Evolutionary conservation across 1,284 basidiomycete genomes (phyloP).

Genomic region (Rhizopogon hawkerae): DNA sequence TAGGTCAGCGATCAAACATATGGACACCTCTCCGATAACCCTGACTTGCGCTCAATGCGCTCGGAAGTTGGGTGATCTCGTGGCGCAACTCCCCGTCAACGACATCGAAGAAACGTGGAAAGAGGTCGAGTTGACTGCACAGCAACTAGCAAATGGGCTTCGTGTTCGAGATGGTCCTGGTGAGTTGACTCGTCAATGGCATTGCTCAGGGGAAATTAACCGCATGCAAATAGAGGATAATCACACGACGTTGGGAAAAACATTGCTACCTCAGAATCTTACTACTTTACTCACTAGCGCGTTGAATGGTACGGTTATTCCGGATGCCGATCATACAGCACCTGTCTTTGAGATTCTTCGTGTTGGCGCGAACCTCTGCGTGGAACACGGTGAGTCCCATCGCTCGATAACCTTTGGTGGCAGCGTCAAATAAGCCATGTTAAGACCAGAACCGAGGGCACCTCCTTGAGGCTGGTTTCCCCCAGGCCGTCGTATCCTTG

Average conservation of each 20-base stretch:
- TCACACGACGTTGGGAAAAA: constrained; percentile 59
- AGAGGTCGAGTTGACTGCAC: constrained; percentile 43
- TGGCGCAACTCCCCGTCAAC: constrained; percentile 29
- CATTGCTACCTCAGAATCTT: constrained; percentile 55
- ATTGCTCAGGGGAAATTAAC: constrained; percentile 9
- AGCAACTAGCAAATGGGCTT: constrained; percentile 52
- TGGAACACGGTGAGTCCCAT: constrained; percentile 58
- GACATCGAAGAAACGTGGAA: constrained; percentile 39
- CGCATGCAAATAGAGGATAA: constrained; percentile 45
- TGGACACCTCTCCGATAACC: constrained; percentile 16
- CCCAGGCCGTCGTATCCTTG: constrained; percentile 54
- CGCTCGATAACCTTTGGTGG: constrained; percentile 8
- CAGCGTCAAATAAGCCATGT: background rate
- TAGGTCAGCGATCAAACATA: constrained; percentile 9
- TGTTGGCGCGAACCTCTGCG: constrained; percentile 70
- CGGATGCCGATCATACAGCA: constrained; percentile 35
- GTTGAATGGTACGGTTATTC: constrained; percentile 40
- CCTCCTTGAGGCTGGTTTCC: constrained; percentile 61
- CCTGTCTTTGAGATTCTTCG: constrained; percentile 61
- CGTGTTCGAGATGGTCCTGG: constrained; percentile 45
- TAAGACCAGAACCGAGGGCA: constrained; percentile 58
- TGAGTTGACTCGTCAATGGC: constrained; percentile 18
- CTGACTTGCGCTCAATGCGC: constrained; percentile 23
- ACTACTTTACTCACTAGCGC: constrained; percentile 50
- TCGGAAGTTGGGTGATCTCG: constrained; percentile 24